Base-by-base conservation (phyloP, 345 rosid species). In the Acer yangbiense region DNA sequence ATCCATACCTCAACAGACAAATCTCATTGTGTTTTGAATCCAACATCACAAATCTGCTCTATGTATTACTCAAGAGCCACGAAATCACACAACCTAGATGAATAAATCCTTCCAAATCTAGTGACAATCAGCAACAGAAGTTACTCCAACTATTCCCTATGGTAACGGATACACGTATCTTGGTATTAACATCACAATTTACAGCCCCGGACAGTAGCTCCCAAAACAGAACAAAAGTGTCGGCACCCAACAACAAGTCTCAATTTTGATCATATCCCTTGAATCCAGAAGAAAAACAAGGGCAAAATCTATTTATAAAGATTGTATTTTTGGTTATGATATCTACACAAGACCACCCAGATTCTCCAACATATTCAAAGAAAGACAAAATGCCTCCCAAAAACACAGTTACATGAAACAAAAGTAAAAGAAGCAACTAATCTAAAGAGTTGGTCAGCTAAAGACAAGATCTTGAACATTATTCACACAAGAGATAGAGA, bases 381-480 rank as follows among this genome's bases (percentile, higher is more conserved):
- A 74, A 12, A 67, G 14, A 14, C 29, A 20, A 1, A 13, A 23
- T 43, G 35, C 29, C 25, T 7, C 52, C 17, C n/a, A 18, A 71
- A 69, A 71, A 18, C 1, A 54, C 68, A 71, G 41, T 17, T 50
- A 16, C 72, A 61, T 35, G 41, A 39, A 17, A 16, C n/a, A 48
- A 63, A 18, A 46, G 69, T 48, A n/a, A 60, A 64, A 65, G 63
- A 35, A 27, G 66, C 11, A 69, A 23, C 18, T 79, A 75, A 74
- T 70, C 76, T 67, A 13, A 69, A 74, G 20, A 76, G 81, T 73
- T 72, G 57, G 76, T 63, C 73, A 73, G 16, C 48, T 65, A 39
- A 80, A 79, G 81, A 68, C 79, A 83, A 83, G 92, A 89, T 89
- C 91, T 85, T 81, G 50, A 66, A 71, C 48, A 60, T 41, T 21